A percentile compares a stretch with the other conserved stretches of the same genome.
phyloP scores from a whole-genome alignment of 371 early-diverging fungal genomes.

The Batrachochytrium dendrobatidis region DNA sequence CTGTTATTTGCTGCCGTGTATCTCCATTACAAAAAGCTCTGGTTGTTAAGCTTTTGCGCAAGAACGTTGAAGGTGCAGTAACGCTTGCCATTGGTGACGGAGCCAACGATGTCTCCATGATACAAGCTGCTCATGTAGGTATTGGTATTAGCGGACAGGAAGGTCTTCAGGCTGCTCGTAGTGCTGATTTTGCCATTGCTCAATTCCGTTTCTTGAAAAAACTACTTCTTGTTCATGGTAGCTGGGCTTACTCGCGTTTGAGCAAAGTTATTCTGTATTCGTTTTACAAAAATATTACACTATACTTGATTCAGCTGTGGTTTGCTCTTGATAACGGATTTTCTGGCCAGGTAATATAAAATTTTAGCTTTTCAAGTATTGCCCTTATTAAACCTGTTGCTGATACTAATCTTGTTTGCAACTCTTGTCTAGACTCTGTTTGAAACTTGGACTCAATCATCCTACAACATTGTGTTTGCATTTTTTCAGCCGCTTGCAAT shows the following conservation, averaged over 20 bases:
- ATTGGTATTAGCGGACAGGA: constrained; percentile 65
- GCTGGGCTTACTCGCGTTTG: constrained; percentile 47
- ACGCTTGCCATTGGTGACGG: constrained; percentile 95
- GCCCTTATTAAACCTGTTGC: no score
- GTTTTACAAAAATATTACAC: constrained; percentile 77
- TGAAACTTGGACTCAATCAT: constrained; percentile 67
- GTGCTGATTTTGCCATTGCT: constrained; percentile 58
- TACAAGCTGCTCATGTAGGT: constrained; percentile 68
- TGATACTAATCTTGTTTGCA: constrained; percentile 5
- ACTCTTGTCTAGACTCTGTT: constrained; percentile 60
- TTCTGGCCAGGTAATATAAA: constrained; percentile 54
- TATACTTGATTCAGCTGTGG: constrained; percentile 97
- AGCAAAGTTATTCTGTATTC: constrained; percentile 39
- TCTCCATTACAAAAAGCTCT: constrained; percentile 90
- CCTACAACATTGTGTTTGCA: constrained; percentile 78
- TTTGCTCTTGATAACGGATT: constrained; percentile 60
- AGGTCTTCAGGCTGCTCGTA: constrained; percentile 59
- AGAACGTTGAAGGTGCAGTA: constrained; percentile 52
- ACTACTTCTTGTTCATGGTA: constrained; percentile 48
- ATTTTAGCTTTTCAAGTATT: constrained; percentile 8
- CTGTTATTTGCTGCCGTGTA: constrained; percentile 89
- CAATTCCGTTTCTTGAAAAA: constrained; percentile 48
- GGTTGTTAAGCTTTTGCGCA: constrained; percentile 68
- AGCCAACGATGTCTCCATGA: constrained; percentile 96
- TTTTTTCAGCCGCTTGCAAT: constrained; percentile 71